phyloP scores from a whole-genome alignment of 192 early-diverging fungal species.

The Coemansia sp. region DNA sequence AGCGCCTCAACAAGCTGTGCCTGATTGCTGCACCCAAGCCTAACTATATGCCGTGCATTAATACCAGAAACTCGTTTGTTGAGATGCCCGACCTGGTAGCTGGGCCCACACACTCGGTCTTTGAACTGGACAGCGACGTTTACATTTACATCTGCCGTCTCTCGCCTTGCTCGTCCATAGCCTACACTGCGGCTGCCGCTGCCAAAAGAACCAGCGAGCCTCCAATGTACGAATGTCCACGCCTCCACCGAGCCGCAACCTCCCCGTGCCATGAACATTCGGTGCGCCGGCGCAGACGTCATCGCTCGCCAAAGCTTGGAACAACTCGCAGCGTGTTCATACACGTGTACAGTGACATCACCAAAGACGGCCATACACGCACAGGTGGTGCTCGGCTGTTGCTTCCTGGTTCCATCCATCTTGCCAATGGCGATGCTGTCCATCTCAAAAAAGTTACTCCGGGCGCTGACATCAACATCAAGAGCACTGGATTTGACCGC shows the following conservation, averaged over 20 bases:
- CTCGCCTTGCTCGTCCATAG: constrained; percentile 32
- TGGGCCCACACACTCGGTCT: constrained; percentile 13
- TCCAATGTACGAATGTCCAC: constrained; percentile 39
- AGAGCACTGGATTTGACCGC: constrained; percentile 43
- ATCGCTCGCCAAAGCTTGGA: constrained; percentile 16
- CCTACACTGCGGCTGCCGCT: constrained; percentile 14
- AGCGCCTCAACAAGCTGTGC: constrained; percentile 45
- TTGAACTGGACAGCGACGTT: constrained; percentile 55
- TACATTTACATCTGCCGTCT: constrained; percentile 50
- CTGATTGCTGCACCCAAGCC: constrained; percentile 38
- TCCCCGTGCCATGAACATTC: neutral
- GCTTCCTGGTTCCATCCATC: constrained; percentile 40
- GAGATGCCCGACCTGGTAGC: constrained; percentile 25
- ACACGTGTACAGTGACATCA: constrained; percentile 35
- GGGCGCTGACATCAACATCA: constrained; percentile 28
- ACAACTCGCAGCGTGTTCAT: constrained; percentile 29
- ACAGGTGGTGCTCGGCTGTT: constrained; percentile 35
- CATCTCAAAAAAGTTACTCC: constrained; percentile 31
- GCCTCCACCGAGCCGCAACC: constrained; percentile 31
- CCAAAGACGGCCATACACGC: constrained; percentile 23
- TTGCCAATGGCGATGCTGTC: constrained; percentile 34
- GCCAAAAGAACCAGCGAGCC: constrained; percentile 20
- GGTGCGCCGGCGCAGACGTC: neutral
- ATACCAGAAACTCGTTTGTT: constrained; percentile 17
- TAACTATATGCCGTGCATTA: constrained; percentile 14